Evolutionary conservation across 768 basidiomycete species (phyloP).

Genomic region (Kwoniella sp.): DNA sequence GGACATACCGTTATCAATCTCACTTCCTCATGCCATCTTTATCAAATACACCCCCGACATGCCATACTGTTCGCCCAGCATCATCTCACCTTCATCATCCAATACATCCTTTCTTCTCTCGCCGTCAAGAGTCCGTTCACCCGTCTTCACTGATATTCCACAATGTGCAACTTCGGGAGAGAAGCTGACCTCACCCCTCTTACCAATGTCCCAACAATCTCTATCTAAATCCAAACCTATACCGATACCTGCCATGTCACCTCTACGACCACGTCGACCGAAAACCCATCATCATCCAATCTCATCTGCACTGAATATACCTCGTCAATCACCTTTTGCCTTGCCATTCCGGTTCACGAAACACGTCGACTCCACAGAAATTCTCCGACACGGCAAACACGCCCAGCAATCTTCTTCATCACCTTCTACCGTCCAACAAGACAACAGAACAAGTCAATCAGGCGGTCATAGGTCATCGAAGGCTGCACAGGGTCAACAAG

Average conservation of each 20-base stretch:
- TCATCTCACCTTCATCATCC: constrained; percentile 11
- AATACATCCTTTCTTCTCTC: constrained; percentile 21
- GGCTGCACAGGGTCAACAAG: constrained; percentile 39
- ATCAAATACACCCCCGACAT: background rate
- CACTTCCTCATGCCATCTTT: background rate
- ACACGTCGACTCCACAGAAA: constrained; percentile 60
- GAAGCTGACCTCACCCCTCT: constrained; percentile 34
- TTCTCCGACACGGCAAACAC: constrained; percentile 80
- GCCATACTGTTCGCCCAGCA: constrained; percentile 17
- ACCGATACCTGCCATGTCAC: constrained; percentile 3
- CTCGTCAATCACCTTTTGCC: constrained; percentile 3
- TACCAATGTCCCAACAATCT: constrained; percentile 8
- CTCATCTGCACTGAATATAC: constrained; percentile 4
- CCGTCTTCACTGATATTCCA: constrained; percentile 18
- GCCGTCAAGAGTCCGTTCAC: constrained; percentile 25
- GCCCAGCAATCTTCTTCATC: constrained; percentile 46
- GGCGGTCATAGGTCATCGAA: constrained; percentile 53
- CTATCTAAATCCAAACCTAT: constrained; percentile 11
- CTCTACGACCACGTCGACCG: constrained; percentile 8
- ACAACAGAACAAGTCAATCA: constrained; percentile 48
- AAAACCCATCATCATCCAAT: constrained; percentile 42
- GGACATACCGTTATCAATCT: background rate
- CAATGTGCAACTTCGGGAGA: constrained; percentile 12
- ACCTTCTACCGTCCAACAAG: constrained; percentile 25
- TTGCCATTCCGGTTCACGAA: constrained; percentile 4